phyloP scores from a whole-genome alignment of 495 filamentous ascomycete genomes.

The Wilcoxina mikolae region DNA sequence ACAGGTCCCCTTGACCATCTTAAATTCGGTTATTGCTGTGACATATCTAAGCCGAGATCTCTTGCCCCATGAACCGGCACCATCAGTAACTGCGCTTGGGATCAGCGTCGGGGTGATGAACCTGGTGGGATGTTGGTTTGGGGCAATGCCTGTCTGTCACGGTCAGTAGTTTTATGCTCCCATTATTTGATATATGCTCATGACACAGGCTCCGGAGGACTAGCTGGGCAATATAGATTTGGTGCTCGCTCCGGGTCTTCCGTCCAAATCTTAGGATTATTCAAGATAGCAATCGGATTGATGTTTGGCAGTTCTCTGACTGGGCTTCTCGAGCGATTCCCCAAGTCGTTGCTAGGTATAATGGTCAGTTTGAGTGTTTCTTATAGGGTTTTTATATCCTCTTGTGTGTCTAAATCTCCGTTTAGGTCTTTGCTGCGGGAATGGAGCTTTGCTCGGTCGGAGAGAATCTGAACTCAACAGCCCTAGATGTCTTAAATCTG shows the following conservation, averaged over 20 bases:
- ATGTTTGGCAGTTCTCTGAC: constrained; percentile 56
- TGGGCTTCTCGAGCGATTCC: constrained; percentile 52
- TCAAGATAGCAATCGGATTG: constrained; percentile 64
- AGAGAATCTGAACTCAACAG: constrained; percentile 60
- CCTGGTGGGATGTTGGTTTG: constrained; percentile 72
- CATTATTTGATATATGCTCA: not conserved
- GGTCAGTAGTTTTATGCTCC: constrained; percentile 32
- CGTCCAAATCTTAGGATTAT: constrained; percentile 58
- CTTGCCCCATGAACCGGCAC: constrained; percentile 49
- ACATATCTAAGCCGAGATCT: constrained; percentile 59
- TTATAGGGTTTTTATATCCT: not conserved
- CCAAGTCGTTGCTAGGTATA: constrained; percentile 57
- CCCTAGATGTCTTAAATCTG: constrained; percentile 40
- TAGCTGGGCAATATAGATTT: constrained; percentile 80
- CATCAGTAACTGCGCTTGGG: constrained; percentile 57
- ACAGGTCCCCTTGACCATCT: constrained; percentile 74
- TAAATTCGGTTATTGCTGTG: constrained; percentile 84
- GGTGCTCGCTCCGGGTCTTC: constrained; percentile 76
- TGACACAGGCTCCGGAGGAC: constrained; percentile 49
- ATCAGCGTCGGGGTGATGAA: constrained; percentile 74
- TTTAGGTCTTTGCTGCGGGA: constrained; percentile 56
- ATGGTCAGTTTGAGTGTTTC: constrained; percentile 38
- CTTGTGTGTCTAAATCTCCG: not conserved
- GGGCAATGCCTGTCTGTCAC: constrained; percentile 90
- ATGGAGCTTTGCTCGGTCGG: constrained; percentile 74